Percentiles rank a stretch among this genome's conserved stretches.
Conservation (phyloP, 202 grass and related monocot genomes). For the Panicum virgatum region DNA sequence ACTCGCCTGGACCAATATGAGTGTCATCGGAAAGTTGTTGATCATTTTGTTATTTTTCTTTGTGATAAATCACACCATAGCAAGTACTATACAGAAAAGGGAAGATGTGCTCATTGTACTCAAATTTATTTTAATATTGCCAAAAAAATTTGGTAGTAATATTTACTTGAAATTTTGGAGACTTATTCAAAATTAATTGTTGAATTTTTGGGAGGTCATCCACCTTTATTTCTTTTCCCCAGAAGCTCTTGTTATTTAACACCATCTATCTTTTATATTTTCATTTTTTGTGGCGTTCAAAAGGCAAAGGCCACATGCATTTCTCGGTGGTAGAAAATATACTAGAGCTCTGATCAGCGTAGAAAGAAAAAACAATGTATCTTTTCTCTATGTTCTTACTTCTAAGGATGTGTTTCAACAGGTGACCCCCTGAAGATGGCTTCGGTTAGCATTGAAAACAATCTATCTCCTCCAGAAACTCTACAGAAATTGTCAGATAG, state of each 20-base stretch:
- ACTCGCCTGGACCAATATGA: too few species aligned
- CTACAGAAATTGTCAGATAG: conserved; percentile 73
- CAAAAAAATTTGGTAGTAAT: not conserved
- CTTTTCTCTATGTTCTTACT: not conserved
- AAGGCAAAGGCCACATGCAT: not conserved
- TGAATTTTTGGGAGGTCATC: not conserved
- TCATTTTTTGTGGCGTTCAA: not conserved
- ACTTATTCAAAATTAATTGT: not conserved
- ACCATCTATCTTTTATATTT: not conserved
- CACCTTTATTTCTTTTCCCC: not conserved
- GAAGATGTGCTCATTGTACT: too few species aligned
- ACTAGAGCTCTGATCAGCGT: not conserved
- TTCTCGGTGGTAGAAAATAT: not conserved
- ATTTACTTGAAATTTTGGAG: not conserved
- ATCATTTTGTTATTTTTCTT: not conserved
- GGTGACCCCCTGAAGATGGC: conserved; percentile 95
- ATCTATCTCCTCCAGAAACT: conserved; percentile 62
- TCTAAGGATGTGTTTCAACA: conserved; percentile 35
- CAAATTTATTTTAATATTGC: not conserved
- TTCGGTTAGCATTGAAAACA: conserved; percentile 60
- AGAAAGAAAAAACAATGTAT: not conserved
- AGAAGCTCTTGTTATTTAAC: not conserved
- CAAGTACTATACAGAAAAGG: not conserved
- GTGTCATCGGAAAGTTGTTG: not conserved
- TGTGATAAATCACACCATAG: not conserved